Evolutionary conservation across 169 alveolate species (phyloP), one percentile per base, ranked within the genome.

Genomic region (Plasmodium chabaudi): DNA sequence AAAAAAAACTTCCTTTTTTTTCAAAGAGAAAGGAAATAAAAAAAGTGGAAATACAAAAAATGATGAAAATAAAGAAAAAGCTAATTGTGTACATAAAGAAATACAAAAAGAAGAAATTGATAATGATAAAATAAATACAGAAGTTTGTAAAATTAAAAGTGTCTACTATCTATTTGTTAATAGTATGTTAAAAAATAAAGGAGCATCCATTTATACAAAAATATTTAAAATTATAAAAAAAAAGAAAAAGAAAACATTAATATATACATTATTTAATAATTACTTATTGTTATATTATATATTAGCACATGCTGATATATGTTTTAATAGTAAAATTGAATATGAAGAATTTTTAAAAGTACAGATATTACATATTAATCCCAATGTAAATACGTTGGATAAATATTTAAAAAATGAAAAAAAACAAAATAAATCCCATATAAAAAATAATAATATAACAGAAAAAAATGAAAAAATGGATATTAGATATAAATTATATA

Each of bases 331-430:
- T 51, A 79, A 55, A 57, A 12, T 67, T 42, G 82, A 79, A 19
- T 79, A 79, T 79, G 82, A 79, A 27, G 89, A 79, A 59, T 79
- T 79, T 71, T 17, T 79, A 21, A 79, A 79, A 34, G 39, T 79
- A 34, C 89, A 79, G n/a, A n/a, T 79, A 25, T 71, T 79, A 59
- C 82, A 79, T 42, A 55, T 79, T 69, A 79, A 79, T 27, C 25
- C 89, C 10, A 79, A 79, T 44, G 68, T 79, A 65, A 79, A 79
- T 60, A 79, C 89, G 0, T 17, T 79, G 3, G 34, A 79, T 61
- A 79, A 64, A 47, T 79, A 65, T 25, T 23, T 79, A 19, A 79
- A 79, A 27, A 79, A 67, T 79, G 89, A 79, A 47, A 79, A 79
- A 27, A 39, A 49, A 59, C 89, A 79, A 67, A 79, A 65, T 15